Conservation (phyloP, 2,329 filamentous ascomycete species). For the Zymoseptoria tritici region DNA sequence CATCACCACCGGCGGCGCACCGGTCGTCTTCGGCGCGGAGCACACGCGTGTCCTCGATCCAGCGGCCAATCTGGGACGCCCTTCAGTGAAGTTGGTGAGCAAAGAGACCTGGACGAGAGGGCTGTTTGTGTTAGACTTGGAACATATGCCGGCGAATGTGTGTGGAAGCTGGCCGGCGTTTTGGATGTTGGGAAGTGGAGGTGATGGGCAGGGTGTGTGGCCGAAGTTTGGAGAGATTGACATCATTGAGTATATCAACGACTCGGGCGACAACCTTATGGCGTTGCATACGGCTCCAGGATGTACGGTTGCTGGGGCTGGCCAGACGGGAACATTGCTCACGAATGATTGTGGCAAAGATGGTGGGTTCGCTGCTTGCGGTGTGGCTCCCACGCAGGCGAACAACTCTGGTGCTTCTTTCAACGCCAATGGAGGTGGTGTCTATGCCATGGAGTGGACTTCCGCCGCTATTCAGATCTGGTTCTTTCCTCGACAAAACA, state of each 20-base stretch:
- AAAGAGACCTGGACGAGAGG: conserved; percentile 33
- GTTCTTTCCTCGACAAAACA: conserved; percentile 30
- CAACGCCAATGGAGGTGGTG: conserved; percentile 27
- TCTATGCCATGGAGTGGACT: conserved; percentile 33
- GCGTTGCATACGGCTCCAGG: conserved; percentile 27
- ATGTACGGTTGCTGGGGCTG: conserved; percentile 27
- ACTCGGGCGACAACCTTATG: conserved; percentile 21
- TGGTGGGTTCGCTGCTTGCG: neutral
- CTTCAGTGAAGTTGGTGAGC: conserved; percentile 30
- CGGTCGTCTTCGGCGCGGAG: conserved; percentile 34
- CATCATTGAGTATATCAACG: conserved; percentile 32
- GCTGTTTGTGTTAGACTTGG: conserved; percentile 33
- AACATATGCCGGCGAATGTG: conserved; percentile 31
- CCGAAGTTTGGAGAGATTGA: conserved; percentile 31
- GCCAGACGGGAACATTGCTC: conserved; percentile 23
- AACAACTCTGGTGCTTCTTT: conserved; percentile 29
- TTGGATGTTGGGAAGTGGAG: conserved; percentile 35
- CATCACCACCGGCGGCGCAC: conserved; percentile 26
- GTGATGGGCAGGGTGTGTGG: conserved; percentile 34
- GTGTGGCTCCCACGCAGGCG: conserved; percentile 9
- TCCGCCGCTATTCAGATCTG: conserved; percentile 28
- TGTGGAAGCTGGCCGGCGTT: conserved; percentile 38
- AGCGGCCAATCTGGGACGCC: conserved; percentile 21
- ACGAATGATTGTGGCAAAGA: conserved; percentile 22
- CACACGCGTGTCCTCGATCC: conserved; percentile 28